Percentiles rank a stretch among this genome's conserved stretches.
These are phyloP conservation scores for Mycena galericulata DNA, from an alignment of 768 basidiomycete genomes.

Conservation along the genomic window DNA sequence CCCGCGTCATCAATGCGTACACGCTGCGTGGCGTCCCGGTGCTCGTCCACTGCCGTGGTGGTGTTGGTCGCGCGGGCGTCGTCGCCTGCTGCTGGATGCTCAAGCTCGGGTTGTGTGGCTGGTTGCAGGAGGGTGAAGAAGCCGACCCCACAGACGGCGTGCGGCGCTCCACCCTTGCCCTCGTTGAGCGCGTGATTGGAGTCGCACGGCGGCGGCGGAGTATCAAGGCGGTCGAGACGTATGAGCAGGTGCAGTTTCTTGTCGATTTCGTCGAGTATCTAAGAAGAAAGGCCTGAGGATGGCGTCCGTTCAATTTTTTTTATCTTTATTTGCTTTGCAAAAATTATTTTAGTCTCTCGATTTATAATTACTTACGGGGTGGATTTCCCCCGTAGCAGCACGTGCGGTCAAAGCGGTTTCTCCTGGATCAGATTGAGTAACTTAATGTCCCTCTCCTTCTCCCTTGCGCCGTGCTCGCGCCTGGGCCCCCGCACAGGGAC, in stretches of 20 bases:
- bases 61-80: slow-evolving; percentile 93
- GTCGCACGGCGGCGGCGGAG: slow-evolving; percentile 83
- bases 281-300: slow-evolving; percentile 31
- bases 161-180: slow-evolving; percentile 23
- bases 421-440: no score
- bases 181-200: slow-evolving; percentile 70
- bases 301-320: neutral
- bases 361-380: neutral
- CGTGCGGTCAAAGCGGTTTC: neutral
- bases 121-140: slow-evolving; percentile 54
- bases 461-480: slow-evolving; percentile 17
- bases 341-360: slow-evolving; percentile 4
- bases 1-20: slow-evolving; percentile 74
- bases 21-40: slow-evolving; percentile 78
- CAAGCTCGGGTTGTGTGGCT: slow-evolving; percentile 90
- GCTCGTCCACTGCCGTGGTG: slow-evolving; percentile 93
- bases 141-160: slow-evolving; percentile 15
- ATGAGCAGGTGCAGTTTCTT: slow-evolving; percentile 90
- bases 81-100: slow-evolving; percentile 94
- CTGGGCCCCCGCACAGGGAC: slow-evolving; percentile 54
- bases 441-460: slow-evolving; percentile 14
- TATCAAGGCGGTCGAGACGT: slow-evolving; percentile 92
- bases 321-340: slow-evolving; percentile 26
- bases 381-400: neutral
- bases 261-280: slow-evolving; percentile 81